phyloP scores from a whole-genome alignment of 352 stramenopile genomes.

The Globisporangium camurandrum region DNA sequence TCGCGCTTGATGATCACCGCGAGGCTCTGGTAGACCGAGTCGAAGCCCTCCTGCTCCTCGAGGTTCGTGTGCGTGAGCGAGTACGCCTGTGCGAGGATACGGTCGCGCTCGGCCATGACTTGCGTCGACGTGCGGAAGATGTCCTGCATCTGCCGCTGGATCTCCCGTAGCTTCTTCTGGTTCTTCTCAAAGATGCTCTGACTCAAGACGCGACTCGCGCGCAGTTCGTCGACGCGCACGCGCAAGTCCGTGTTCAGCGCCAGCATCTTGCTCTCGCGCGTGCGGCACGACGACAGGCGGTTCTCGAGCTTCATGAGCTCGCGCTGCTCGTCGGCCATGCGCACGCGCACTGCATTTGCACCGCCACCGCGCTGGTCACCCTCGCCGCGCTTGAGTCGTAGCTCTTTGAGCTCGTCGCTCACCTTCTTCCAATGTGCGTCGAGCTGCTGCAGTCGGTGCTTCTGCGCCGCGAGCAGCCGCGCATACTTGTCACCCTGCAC shows the following conservation, averaged over 20 bases:
- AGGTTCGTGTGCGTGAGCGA: conserved; percentile 60
- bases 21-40: conserved; percentile 65
- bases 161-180: conserved; percentile 59
- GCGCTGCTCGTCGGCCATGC: conserved; percentile 65
- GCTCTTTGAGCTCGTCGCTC: conserved; percentile 57
- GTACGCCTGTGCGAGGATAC: conserved; percentile 61
- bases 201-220: conserved; percentile 51
- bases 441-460: conserved; percentile 56
- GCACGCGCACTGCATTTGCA: conserved; percentile 57
- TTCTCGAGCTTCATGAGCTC: conserved; percentile 80
- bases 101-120: conserved; percentile 64
- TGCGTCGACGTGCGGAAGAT: conserved; percentile 58
- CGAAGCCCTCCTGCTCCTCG: conserved; percentile 70
- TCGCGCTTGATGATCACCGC: conserved; percentile 66
- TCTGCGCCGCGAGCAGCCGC: conserved; percentile 57
- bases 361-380: conserved; percentile 66
- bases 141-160: conserved; percentile 75
- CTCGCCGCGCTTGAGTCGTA: conserved; percentile 55
- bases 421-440: conserved; percentile 66
- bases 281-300: conserved; percentile 57
- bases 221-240: conserved; percentile 49
- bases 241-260: conserved; percentile 49
- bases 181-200: conserved; percentile 80
- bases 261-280: conserved; percentile 69
- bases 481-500: conserved; percentile 77